Conservation (phyloP, 2,329 filamentous ascomycete genomes). For the Alternaria hordeiaustralica region DNA sequence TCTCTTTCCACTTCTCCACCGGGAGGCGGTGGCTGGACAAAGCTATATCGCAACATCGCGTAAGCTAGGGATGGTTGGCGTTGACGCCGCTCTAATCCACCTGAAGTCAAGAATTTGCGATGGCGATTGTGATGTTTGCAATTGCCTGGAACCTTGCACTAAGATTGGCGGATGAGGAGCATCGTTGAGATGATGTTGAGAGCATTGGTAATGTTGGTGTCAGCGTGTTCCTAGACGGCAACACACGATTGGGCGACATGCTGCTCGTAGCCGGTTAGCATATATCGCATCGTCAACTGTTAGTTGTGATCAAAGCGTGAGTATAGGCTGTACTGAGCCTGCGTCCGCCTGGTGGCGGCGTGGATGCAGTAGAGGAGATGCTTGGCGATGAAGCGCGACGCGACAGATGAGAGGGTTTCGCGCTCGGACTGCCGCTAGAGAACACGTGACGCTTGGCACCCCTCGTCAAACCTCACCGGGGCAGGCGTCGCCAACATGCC, state of each 20-base stretch:
- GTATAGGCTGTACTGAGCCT: not conserved
- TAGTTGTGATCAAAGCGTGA: not conserved
- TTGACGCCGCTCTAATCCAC: not conserved
- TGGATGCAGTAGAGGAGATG: too few relatives aligned
- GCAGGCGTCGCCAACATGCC: not conserved
- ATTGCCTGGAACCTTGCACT: accelerated
- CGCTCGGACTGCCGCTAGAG: too few relatives aligned
- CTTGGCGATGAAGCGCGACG: not conserved
- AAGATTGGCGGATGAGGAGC: not conserved
- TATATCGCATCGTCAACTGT: accelerated
- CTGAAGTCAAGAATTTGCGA: too few relatives aligned
- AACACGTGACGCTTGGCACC: not conserved
- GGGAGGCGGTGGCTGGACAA: not conserved
- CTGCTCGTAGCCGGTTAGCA: not conserved
- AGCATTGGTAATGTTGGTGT: not conserved
- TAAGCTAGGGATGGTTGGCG: not conserved
- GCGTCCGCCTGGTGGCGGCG: not conserved
- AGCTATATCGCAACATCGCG: not conserved
- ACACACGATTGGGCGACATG: not conserved
- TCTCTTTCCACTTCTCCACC: not conserved
- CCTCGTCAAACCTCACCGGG: not conserved
- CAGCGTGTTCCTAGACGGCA: not conserved
- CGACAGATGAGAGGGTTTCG: not conserved
- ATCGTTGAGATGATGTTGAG: not conserved
- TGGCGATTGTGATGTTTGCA: too few relatives aligned